Evolutionary conservation across 2,329 filamentous ascomycete species (phyloP).

Genomic region (Fusarium keratoplasticum): DNA sequence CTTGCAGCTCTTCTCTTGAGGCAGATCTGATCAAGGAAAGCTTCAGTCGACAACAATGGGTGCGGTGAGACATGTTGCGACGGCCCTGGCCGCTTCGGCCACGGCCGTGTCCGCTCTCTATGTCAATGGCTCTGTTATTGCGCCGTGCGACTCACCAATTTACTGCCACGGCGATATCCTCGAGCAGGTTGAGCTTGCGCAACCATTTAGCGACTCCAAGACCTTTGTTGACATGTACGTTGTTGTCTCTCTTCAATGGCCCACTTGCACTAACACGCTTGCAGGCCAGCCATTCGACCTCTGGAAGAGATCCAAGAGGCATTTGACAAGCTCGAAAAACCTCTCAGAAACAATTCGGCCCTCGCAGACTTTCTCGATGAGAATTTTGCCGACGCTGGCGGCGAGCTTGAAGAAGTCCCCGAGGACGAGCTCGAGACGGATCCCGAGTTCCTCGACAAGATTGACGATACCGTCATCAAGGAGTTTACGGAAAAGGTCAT

Average conservation of each 20-base stretch:
- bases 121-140: slow-evolving; percentile 68
- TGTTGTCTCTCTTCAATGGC: not conserved
- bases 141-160: slow-evolving; percentile 74
- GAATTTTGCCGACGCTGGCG: slow-evolving; percentile 73
- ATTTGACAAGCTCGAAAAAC: slow-evolving; percentile 69
- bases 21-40: not conserved
- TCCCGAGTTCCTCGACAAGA: slow-evolving; percentile 66
- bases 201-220: slow-evolving; percentile 75
- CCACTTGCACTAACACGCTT: slow-evolving; percentile 5
- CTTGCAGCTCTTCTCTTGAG: not conserved
- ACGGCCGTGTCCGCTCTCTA: slow-evolving; percentile 61
- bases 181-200: slow-evolving; percentile 70
- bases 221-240: slow-evolving; percentile 77
- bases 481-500: slow-evolving; percentile 74
- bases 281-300: slow-evolving; percentile 69
- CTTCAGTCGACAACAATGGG: slow-evolving; percentile 38
- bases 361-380: slow-evolving; percentile 71
- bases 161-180: slow-evolving; percentile 76
- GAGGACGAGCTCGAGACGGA: slow-evolving; percentile 64
- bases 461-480: slow-evolving; percentile 68
- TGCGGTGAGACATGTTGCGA: slow-evolving; percentile 39
- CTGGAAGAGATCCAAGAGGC: slow-evolving; percentile 71
- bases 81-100: slow-evolving; percentile 44
- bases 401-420: slow-evolving; percentile 69
- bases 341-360: slow-evolving; percentile 71